Evolutionary conservation across 2,329 filamentous ascomycete genomes (phyloP), one percentile per base, ranked within the genome.

Genomic region (Pyrenochaeta sp.): DNA sequence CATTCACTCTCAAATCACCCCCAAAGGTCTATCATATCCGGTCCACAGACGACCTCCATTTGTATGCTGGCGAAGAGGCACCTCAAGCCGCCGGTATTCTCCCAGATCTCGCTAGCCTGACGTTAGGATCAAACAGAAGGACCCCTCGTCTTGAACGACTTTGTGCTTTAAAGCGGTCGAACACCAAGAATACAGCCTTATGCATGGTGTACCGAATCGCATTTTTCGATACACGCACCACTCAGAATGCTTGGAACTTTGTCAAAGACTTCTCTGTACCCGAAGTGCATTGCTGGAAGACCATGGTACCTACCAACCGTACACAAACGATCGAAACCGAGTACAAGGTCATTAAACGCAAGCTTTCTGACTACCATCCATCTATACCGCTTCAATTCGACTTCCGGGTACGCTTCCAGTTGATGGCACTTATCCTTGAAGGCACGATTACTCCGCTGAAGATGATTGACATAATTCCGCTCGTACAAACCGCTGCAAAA

Each of bases 301-400:
- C 47, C 0, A 58, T 54, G 50, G 36, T 53, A 61, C 1, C 65
- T 86, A 55, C 77, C 85, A 5, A 91, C 88, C 61, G 71, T 77
- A 0, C 68, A 88, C 0, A 79, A 86, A 5, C 90, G 87, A 65
- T 68, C n/a, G 66, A 88, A 91, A 24, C 24, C 1, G 68, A 73
- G 64, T 77, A 91, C 5, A 84, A 90, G 50, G 83, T 82, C 15
- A 76, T 93, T 5, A 86, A 88, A 0, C 81, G 83, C 66, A 90
- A 90, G 63, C 72, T 69, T 9, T 25, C 51, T 10, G 19, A 9
- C 6, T 53, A 46, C 13, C 27, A 40, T 34, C 37, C 43, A 2
- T 47, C 49, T 5, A 46, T 49, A 4, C 28, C 52, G 12, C 15
- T 10, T 5, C n/a, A 51, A 6, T 61, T 67, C 44, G 43, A 48